These are phyloP conservation scores for Colletotrichum brevisporum DNA, from an alignment of 2,329 filamentous ascomycete species.

Conservation along the genomic window DNA sequence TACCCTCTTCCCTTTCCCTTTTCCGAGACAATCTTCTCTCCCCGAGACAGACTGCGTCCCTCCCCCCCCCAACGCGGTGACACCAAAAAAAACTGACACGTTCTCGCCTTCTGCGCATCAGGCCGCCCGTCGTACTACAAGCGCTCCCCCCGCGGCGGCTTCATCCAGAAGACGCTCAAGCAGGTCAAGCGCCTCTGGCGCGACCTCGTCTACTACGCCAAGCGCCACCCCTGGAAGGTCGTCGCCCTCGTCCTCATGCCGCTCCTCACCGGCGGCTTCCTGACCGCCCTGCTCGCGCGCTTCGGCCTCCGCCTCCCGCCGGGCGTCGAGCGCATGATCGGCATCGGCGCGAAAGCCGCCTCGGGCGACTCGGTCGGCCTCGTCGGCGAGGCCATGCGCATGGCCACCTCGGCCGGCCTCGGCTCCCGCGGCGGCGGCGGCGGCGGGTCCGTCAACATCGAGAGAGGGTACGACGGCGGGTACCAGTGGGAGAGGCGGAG, in stretches of 20 bases:
- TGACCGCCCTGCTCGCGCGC: conserved; percentile 82
- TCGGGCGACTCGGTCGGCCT: conserved; percentile 63
- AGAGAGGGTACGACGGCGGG: conserved; percentile 51
- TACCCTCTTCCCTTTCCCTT: conserved; percentile 32
- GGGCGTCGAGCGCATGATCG: conserved; percentile 71
- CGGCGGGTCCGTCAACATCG: conserved; percentile 48
- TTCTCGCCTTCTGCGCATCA: conserved; percentile 25
- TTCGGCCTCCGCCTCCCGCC: conserved; percentile 85
- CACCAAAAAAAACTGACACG: too few species aligned
- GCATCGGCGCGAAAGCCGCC: conserved; percentile 65
- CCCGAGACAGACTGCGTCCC: not conserved
- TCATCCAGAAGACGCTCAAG: conserved; percentile 79
- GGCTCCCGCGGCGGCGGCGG: conserved; percentile 44
- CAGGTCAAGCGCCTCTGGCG: conserved; percentile 85
- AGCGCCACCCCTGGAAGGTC: conserved; percentile 87
- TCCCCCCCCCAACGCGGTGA: not conserved
- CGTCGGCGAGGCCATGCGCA: conserved; percentile 68
- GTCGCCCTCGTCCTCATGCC: conserved; percentile 91
- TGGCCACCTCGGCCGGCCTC: conserved; percentile 56
- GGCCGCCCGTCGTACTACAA: conserved; percentile 79
- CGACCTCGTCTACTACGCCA: conserved; percentile 85
- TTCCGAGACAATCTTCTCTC: conserved; percentile 1
- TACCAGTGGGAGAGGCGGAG: conserved; percentile 56
- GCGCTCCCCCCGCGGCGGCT: conserved; percentile 84
- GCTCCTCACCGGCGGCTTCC: conserved; percentile 84